These are phyloP conservation scores for Coelastrella sp. DNA, from an alignment of 139 green algal genomes.

Conservation along the genomic window DNA sequence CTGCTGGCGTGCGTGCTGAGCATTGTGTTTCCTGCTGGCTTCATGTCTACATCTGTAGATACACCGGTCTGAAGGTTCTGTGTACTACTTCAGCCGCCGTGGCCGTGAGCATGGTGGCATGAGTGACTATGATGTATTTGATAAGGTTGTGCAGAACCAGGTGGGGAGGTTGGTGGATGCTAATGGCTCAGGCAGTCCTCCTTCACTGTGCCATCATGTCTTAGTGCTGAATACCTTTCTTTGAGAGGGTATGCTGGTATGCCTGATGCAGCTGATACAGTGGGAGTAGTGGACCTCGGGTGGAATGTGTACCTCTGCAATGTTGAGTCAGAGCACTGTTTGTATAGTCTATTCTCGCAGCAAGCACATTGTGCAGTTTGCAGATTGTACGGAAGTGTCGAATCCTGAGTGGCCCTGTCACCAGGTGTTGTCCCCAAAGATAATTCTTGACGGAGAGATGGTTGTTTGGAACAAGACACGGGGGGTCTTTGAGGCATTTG, in stretches of 20 bases:
- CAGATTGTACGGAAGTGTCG: no score
- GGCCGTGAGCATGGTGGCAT: conserved; percentile 66
- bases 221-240: no score
- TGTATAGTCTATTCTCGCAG: no score
- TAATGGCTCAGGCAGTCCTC: no score
- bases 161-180: not conserved
- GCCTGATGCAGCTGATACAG: no score
- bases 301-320: no score
- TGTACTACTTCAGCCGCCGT: conserved; percentile 59
- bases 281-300: no score
- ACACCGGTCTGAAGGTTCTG: not conserved
- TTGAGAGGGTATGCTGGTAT: no score
- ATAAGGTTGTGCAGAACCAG: conserved; percentile 43
- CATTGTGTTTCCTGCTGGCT: not conserved
- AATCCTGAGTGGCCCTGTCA: not conserved
- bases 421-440: not conserved
- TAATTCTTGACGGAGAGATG: conserved; percentile 77
- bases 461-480: conserved; percentile 72
- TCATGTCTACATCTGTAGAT: conserved; percentile 14
- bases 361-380: no score
- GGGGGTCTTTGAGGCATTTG: conserved; percentile 74
- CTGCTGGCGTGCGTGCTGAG: not conserved
- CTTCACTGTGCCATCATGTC: no score
- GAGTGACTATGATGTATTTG: conserved; percentile 51
- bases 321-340: no score